Evolutionary conservation across 805 yeast genomes (phyloP).

Genomic region (Ogataea sp.): DNA sequence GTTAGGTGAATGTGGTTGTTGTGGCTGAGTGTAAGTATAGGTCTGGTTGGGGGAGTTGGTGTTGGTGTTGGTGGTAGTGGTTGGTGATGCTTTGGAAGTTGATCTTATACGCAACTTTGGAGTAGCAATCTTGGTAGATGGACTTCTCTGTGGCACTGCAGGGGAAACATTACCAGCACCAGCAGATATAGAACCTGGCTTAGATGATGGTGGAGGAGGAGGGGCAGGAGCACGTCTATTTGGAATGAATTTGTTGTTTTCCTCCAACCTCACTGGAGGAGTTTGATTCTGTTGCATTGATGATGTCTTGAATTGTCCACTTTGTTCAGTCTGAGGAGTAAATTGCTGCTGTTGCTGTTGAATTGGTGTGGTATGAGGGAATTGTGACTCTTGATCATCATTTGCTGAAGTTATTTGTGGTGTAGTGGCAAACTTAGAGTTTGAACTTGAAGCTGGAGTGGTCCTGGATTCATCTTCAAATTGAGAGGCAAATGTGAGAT

Average conservation of each 20-base stretch:
- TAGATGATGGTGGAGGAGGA: constrained; percentile 16
- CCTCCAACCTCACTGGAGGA: neutral
- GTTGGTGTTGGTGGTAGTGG: neutral
- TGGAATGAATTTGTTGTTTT: constrained; percentile 23
- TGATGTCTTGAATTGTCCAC: neutral
- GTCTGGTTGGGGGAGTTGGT: constrained; percentile 17
- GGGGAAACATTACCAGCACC: no score
- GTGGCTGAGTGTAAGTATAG: neutral
- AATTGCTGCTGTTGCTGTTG: neutral
- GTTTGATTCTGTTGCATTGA: neutral
- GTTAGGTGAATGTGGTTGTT: neutral
- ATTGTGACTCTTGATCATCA: neutral
- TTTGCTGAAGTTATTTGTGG: constrained; percentile 4
- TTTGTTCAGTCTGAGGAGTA: neutral
- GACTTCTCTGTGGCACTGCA: constrained; percentile 3
- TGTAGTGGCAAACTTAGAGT: constrained; percentile 5
- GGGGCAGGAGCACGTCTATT: constrained; percentile 29
- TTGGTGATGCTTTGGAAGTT: neutral
- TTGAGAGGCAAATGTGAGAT: constrained; percentile 5
- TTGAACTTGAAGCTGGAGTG: constrained; percentile 9
- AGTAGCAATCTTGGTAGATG: constrained; percentile 5
- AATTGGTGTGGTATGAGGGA: neutral
- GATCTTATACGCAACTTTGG: neutral
- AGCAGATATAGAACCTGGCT: no score
- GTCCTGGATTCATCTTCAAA: constrained; percentile 5